These are phyloP conservation scores for Isabelozyma pseudorhagii DNA, from an alignment of 805 yeast species.

Conservation along the genomic window DNA sequence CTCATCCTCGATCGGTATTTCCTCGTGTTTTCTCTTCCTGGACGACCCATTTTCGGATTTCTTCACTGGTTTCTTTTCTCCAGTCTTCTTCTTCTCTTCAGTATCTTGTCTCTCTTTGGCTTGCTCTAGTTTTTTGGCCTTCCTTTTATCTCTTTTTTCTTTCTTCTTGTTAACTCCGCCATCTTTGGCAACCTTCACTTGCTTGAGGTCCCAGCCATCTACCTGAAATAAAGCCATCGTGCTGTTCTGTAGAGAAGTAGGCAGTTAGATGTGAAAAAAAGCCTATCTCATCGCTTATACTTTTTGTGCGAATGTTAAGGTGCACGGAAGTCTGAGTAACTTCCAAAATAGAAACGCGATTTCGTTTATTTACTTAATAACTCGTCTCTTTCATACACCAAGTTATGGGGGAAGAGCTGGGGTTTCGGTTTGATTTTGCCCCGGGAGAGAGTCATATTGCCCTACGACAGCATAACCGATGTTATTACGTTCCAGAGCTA, in stretches of 20 bases:
- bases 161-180: constrained; percentile 25
- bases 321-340: background rate
- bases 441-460: constrained; percentile 34
- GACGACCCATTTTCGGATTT: constrained; percentile 1
- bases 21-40: constrained; percentile 5
- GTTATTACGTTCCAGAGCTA: constrained; percentile 31
- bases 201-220: constrained; percentile 76
- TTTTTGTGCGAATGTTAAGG: background rate
- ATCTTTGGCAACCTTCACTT: constrained; percentile 48
- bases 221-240: constrained; percentile 72
- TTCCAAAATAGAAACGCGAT: background rate
- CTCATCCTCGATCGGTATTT: constrained; percentile 4
- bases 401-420: background rate
- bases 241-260: background rate
- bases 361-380: no score
- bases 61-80: constrained; percentile 2
- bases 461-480: constrained; percentile 16
- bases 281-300: background rate
- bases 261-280: background rate
- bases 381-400: background rate
- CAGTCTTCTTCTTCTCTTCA: constrained; percentile 2
- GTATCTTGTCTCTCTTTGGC: constrained; percentile 2
- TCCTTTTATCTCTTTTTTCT: constrained; percentile 22
- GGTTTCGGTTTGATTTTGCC: constrained; percentile 22
- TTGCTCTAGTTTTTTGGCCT: constrained; percentile 14